A percentile compares a stretch with the other conserved stretches of the same genome.
These are phyloP conservation scores for Mitragyna speciosa DNA, from an alignment of 257 asterid genomes.

Conservation along the genomic window DNA sequence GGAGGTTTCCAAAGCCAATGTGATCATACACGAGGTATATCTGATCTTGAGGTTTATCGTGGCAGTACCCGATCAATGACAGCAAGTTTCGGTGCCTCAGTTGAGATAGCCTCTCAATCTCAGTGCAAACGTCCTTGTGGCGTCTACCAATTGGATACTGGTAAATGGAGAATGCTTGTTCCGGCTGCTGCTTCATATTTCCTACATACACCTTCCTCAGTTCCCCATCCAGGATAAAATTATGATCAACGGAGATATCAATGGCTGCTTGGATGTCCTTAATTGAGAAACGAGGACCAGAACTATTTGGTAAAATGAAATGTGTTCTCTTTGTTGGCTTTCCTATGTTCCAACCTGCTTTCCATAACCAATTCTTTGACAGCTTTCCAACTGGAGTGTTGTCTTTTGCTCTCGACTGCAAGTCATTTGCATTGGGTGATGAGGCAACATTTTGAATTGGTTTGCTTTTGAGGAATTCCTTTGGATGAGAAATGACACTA, in stretches of 20 bases:
- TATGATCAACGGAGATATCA: neutral
- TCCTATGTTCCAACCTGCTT: constrained; percentile 3
- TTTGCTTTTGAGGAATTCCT: neutral
- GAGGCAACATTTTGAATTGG: neutral
- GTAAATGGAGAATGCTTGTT: neutral
- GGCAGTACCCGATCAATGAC: constrained; percentile 3
- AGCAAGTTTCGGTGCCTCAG: neutral
- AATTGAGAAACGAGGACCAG: neutral
- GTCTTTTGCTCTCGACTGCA: neutral
- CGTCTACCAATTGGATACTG: neutral
- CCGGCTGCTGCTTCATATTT: neutral
- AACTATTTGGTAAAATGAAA: neutral
- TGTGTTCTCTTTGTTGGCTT: constrained; percentile 1
- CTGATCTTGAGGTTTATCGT: neutral
- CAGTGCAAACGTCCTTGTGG: neutral
- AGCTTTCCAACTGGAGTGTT: neutral
- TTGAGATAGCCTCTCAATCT: neutral
- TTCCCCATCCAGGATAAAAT: neutral
- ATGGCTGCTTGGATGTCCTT: constrained; percentile 6
- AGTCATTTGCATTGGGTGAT: neutral
- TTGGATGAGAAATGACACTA: neutral
- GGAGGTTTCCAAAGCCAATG: neutral
- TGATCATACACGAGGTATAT: neutral
- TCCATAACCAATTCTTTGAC: neutral
- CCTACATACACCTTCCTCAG: neutral